Evolutionary conservation across 305 asterid species (phyloP), one percentile per base, ranked within the genome.

Genomic region (Fraxinus baroniana): DNA sequence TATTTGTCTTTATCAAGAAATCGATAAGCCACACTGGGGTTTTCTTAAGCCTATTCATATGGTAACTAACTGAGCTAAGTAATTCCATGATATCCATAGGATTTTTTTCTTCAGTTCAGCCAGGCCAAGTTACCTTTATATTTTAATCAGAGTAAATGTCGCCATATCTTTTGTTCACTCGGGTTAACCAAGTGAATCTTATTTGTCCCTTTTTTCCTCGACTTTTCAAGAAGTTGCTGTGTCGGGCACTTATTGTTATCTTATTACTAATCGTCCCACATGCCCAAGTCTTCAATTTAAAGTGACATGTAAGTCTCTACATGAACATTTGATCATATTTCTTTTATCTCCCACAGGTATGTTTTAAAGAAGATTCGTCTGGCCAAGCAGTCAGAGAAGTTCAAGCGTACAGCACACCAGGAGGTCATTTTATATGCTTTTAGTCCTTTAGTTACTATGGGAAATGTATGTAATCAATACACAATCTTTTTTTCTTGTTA

Each of bases 301-400:
- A 28, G 33, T 68, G 74, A 68, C 7, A 1, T 66, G 7, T 66
- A 22, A 66, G 35, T 22, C 15, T 79, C 62, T 41, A 39, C 66
- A 78, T 78, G 84, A 74, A 83, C 66, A 4, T 83, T 80, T 15
- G 17, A n/a, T 79, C 64, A 78, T 15, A 9, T 35, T 44, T 82
- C 37, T 64, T 35, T 80, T 80, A 52, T 85, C 77, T 79, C 26
- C 81, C 74, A 20, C 81, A 95, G 98, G 88, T 95, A 92, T 49
- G 97, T 94, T 81, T 81, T 95, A 76, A 94, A 95, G 94, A 95
- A 95, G 88, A 91, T 94, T 70, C 93, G 90, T 71, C 85, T 93
- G 81, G 87, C 92, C 28, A 93, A 95, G 87, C 97, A 93, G 86
- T 79, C 92, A 1, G 98, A 94, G 80, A 96, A 91, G 89, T 90